Base-by-base conservation (phyloP, 768 basidiomycete species). In the Amyloporia xantha region DNA sequence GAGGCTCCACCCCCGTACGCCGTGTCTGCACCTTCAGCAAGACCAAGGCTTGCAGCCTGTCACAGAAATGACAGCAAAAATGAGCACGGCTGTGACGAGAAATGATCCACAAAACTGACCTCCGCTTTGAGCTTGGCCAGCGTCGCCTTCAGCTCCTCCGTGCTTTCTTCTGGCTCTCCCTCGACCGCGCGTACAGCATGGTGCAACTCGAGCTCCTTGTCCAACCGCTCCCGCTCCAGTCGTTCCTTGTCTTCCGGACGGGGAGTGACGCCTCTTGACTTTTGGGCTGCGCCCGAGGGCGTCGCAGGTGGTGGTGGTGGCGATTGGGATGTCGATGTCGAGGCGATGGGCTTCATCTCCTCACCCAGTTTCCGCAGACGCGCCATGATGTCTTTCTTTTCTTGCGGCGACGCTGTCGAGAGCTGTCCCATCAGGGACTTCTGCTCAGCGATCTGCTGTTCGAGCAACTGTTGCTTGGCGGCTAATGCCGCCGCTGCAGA, bases 391-490 rank as follows among this genome's bases (percentile, higher is more conserved):
- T 71, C 72, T 66, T 89, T 84, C 71, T 88, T 94, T 68, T 87
- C 86, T 47, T 84, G 79, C 0, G 74, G 59, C 9, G 81, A 74
- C 6, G 84, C 81, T 4, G 77, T 76, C 21, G 71, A 66, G 12
- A 95, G 66, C 27, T 79, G 77, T 5, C 74, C 75, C 81, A 96
- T 86, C 49, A 97, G 70, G 1, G 79, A 71, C 65, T 93, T 95
- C 68, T 95, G 94, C 66, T 94, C 90, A 0, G 82, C 75, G 50
- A 96, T 91, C 59, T 87, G 86, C 62, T 85, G 78, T 55, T 91
- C 87, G 19, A 91, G 66, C 33, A 84, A 70, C 51, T 84, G 79
- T 59, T 88, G 86, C 63, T 87, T 86, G 3, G 77, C 81, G 2
- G 85, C 86, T 26, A 89, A 74, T 3, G 76, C 76, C 40, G 74